Conservation (phyloP, 2,329 filamentous ascomycete species). For the Aspergillus sp. region DNA sequence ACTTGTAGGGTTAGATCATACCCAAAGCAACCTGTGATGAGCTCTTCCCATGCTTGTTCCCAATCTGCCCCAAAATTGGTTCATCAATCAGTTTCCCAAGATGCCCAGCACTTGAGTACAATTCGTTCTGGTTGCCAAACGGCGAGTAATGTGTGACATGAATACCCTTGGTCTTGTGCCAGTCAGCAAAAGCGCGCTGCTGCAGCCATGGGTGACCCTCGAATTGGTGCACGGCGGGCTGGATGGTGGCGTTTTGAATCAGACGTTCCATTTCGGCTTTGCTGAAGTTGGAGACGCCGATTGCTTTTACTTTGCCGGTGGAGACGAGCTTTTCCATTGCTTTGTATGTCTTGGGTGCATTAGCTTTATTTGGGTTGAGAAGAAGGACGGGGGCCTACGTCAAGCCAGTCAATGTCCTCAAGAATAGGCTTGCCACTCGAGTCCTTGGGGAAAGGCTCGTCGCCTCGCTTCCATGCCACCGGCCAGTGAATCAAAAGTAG, state of each 20-base stretch:
- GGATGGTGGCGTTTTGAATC: slow-evolving; percentile 37
- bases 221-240: slow-evolving; percentile 46
- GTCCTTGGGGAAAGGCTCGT: slow-evolving; percentile 42
- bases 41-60: slow-evolving; percentile 46
- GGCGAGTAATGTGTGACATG: slow-evolving; percentile 51
- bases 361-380: background rate
- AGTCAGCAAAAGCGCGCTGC: slow-evolving; percentile 44
- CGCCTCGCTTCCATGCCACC: slow-evolving; percentile 46
- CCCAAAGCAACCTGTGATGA: slow-evolving; percentile 47
- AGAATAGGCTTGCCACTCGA: slow-evolving; percentile 35
- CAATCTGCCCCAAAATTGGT: slow-evolving; percentile 44
- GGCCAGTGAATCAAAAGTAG: slow-evolving; percentile 66
- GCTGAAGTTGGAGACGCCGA: slow-evolving; percentile 50
- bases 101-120: slow-evolving; percentile 40
- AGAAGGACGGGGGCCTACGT: slow-evolving; percentile 25
- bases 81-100: slow-evolving; percentile 48
- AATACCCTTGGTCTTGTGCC: slow-evolving; percentile 45
- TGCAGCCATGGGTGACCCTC: slow-evolving; percentile 50
- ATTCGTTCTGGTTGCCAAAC: slow-evolving; percentile 48
- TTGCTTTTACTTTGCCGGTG: slow-evolving; percentile 42
- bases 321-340: slow-evolving; percentile 41
- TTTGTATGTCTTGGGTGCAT: slow-evolving; percentile 41
- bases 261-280: slow-evolving; percentile 43
- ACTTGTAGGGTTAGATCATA: slow-evolving; percentile 12
- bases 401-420: slow-evolving; percentile 44